A percentile compares a stretch with the other conserved stretches of the same genome.
phyloP scores from a whole-genome alignment of 176 grass and related monocot genomes.

The Alloteropsis semialata region DNA sequence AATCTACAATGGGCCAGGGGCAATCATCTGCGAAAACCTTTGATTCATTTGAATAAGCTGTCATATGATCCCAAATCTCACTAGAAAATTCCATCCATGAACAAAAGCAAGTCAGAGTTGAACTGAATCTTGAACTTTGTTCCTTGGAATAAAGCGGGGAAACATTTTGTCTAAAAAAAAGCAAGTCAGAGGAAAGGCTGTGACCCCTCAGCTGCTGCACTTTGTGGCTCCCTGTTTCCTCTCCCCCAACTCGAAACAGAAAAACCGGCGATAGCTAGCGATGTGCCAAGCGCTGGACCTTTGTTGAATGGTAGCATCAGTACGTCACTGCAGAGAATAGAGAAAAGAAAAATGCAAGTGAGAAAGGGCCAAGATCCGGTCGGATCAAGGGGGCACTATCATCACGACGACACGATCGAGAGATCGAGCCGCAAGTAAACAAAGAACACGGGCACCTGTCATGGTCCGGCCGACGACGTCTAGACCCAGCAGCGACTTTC shows the following conservation, averaged over 20 bases:
- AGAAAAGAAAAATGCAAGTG: neutral
- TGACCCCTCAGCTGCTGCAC: neutral
- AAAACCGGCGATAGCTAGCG: neutral
- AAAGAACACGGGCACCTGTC: neutral
- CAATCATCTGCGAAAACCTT: neutral
- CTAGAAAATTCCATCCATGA: neutral
- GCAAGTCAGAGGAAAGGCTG: neutral
- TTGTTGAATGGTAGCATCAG: neutral
- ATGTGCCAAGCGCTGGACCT: neutral
- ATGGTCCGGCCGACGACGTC: neutral
- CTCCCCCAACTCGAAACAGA: neutral
- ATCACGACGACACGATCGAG: neutral
- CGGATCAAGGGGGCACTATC: neutral
- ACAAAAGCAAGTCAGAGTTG: neutral
- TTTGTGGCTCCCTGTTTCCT: neutral
- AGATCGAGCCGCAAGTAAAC: conserved; percentile 7
- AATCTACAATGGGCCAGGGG: neutral
- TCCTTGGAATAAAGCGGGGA: too few species aligned
- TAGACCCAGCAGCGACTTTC: neutral
- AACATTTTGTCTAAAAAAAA: too few species aligned
- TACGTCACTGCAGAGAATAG: neutral
- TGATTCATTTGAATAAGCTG: neutral
- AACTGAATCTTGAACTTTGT: too few species aligned
- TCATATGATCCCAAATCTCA: neutral
- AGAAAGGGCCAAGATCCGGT: neutral